These are phyloP conservation scores for Ilex aquifolium DNA, from an alignment of 257 asterid species.

Conservation along the genomic window DNA sequence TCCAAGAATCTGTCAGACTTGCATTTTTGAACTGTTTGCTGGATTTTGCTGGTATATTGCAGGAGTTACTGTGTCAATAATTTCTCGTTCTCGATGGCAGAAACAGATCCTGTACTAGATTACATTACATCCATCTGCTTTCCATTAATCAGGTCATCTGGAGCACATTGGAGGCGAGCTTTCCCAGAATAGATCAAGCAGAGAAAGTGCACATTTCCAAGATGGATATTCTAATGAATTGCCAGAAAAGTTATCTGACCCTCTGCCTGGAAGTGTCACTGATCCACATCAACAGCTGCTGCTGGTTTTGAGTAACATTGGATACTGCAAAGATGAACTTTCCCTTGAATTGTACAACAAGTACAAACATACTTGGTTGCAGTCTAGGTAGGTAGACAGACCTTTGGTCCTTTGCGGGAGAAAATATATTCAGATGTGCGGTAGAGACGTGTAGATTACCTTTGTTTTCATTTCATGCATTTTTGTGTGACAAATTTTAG, in stretches of 20 bases:
- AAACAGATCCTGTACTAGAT: constrained; percentile 17
- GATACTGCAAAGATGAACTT: constrained; percentile 94
- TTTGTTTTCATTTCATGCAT: no score
- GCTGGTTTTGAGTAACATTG: constrained; percentile 94
- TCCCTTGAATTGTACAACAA: constrained; percentile 62
- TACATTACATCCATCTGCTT: background rate
- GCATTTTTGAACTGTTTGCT: constrained; percentile 84
- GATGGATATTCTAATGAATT: constrained; percentile 62
- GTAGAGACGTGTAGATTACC: no score
- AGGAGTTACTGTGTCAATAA: constrained; percentile 5
- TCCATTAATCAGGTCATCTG: constrained; percentile 59
- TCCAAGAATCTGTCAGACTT: constrained; percentile 86
- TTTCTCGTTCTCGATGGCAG: background rate
- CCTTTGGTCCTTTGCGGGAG: constrained; percentile 1
- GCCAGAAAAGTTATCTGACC: constrained; percentile 47
- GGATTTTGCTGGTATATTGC: constrained; percentile 75
- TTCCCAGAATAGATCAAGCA: constrained; percentile 39
- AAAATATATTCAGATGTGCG: background rate
- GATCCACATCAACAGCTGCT: constrained; percentile 83
- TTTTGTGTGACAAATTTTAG: background rate
- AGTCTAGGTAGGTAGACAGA: constrained; percentile 47
- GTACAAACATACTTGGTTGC: constrained; percentile 70
- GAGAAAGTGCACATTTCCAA: constrained; percentile 43
- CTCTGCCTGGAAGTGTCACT: constrained; percentile 71
- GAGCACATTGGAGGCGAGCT: constrained; percentile 69